These are phyloP conservation scores for Boletus edulis DNA, from an alignment of 768 basidiomycete species.

Conservation along the genomic window DNA sequence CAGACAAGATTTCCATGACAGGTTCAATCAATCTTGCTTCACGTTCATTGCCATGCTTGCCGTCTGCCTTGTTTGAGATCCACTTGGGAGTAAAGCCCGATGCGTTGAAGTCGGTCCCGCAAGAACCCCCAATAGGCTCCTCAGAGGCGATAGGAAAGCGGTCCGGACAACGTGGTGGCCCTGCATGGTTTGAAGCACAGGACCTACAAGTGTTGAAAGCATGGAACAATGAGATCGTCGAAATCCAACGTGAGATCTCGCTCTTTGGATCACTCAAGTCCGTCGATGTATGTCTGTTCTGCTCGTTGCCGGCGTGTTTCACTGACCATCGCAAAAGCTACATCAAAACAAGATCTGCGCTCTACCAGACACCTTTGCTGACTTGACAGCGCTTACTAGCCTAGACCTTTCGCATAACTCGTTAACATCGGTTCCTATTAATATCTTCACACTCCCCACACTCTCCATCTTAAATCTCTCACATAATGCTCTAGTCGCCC, in stretches of 20 bases:
- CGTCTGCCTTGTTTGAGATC: conserved; percentile 75
- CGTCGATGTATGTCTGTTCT: conserved; percentile 58
- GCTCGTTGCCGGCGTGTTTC: background rate
- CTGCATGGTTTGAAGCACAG: conserved; percentile 81
- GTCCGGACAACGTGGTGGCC: conserved; percentile 40
- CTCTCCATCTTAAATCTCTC: conserved; percentile 68
- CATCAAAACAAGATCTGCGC: conserved; percentile 68
- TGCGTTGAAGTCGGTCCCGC: conserved; percentile 58
- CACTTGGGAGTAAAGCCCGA: conserved; percentile 76
- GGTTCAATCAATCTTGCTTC: conserved; percentile 76
- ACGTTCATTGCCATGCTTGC: conserved; percentile 68
- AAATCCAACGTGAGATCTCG: conserved; percentile 80
- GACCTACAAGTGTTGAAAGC: conserved; percentile 75
- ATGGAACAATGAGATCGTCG: conserved; percentile 76
- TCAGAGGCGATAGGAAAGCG: conserved; percentile 36
- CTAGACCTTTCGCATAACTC: conserved; percentile 77
- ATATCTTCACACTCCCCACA: conserved; percentile 66
- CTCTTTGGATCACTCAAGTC: conserved; percentile 81
- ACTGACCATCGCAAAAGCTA: conserved; percentile 42
- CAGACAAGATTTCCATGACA: conserved; percentile 43
- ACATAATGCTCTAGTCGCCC: conserved; percentile 58
- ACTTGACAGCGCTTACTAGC: conserved; percentile 61
- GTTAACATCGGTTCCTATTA: conserved; percentile 57
- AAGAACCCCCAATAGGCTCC: conserved; percentile 53
- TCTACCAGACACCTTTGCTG: conserved; percentile 65